Evolutionary conservation across 108 stramenopile genomes (phyloP), one percentile per base, ranked within the genome.

Genomic region (Cyclotella atomus): DNA sequence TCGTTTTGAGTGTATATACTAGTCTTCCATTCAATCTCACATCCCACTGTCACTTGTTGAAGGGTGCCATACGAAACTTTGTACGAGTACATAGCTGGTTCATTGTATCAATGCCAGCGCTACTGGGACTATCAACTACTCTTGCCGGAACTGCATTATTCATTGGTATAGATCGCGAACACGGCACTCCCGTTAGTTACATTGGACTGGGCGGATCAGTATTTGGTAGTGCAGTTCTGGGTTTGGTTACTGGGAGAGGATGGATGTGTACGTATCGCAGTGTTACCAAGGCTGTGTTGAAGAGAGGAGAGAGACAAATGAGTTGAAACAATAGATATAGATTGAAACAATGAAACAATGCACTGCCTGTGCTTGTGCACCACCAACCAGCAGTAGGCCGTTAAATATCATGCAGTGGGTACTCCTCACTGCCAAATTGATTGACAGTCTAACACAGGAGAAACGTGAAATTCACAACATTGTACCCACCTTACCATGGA

Each of bases 171-270:
- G 79, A 80, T 68, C 15, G 66, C 8, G 73, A 66, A 20, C 66
- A 68, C 47, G 79, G 79, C n/a, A 74, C 73, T 15, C 79, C 79
- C 8, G 73, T 80, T 8, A 64, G 62, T 49, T 80, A 80, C 38
- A 33, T 80, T 29, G 79, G 79, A 32, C 28, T 80, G 6, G 61
- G 27, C 15, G 79, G 79, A 27, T 74, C 73, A 23, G 7, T 68
- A 1, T 0, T 68, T 14, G 79, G 79, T 14, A 65, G 79, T 0
- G 53, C 32, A 12, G 28, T 69, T 12, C 36, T 80, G 34, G 65
- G 35, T 14, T 19, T 68, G 44, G 59, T 67, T 15, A 68, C 73
- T 15, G 73, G 65, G 15, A 41, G 79, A 24, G 79, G 79, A 36
- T 74, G 72, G 79, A 20, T 80, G 9, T 54, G 36, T 34, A 80